Evolutionary conservation across 768 basidiomycete genomes (phyloP).

Genomic region (Royoungia palumana): DNA sequence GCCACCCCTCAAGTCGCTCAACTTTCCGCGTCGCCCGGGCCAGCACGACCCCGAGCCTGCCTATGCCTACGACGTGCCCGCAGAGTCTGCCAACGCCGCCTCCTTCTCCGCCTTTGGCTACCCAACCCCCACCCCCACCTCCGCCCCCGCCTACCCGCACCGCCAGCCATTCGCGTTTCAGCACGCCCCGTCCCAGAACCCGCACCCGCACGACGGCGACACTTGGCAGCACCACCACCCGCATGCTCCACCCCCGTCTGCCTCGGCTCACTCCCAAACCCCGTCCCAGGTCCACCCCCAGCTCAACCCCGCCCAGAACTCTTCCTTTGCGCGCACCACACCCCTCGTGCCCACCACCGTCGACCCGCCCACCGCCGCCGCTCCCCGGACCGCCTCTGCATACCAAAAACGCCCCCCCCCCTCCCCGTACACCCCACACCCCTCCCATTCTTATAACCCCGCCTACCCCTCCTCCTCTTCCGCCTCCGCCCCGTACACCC

Average conservation of each 20-base stretch:
- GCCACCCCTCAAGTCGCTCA: slow-evolving; percentile 71
- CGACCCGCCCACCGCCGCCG: slow-evolving; percentile 12
- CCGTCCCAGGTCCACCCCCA: slow-evolving; percentile 21
- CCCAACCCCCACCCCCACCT: slow-evolving; percentile 22
- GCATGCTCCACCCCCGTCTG: slow-evolving; percentile 7
- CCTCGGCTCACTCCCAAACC: slow-evolving; percentile 14
- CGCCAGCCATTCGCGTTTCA: slow-evolving; percentile 23
- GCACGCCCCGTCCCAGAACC: slow-evolving; percentile 13
- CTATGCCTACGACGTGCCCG: slow-evolving; percentile 17
- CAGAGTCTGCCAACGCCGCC: slow-evolving; percentile 15
- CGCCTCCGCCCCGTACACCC: slow-evolving; percentile 14
- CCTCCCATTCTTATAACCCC: slow-evolving; percentile 11
- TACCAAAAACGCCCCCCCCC: slow-evolving; percentile 24
- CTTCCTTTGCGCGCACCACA: slow-evolving; percentile 26
- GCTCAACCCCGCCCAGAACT: slow-evolving; percentile 7
- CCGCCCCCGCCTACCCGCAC: slow-evolving; percentile 18
- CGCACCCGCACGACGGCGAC: slow-evolving; percentile 17
- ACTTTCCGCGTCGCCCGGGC: slow-evolving; percentile 47
- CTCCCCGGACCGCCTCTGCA: slow-evolving; percentile 6
- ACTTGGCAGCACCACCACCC: slow-evolving; percentile 28
- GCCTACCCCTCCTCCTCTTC: slow-evolving; percentile 19
- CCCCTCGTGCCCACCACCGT: slow-evolving; percentile 30
- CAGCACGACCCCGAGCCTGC: slow-evolving; percentile 12
- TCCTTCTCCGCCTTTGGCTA: slow-evolving; percentile 21
- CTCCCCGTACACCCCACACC: slow-evolving; percentile 22